Conservation (phyloP, 2,329 filamentous ascomycete genomes). For the Curvularia eragrostidis region DNA sequence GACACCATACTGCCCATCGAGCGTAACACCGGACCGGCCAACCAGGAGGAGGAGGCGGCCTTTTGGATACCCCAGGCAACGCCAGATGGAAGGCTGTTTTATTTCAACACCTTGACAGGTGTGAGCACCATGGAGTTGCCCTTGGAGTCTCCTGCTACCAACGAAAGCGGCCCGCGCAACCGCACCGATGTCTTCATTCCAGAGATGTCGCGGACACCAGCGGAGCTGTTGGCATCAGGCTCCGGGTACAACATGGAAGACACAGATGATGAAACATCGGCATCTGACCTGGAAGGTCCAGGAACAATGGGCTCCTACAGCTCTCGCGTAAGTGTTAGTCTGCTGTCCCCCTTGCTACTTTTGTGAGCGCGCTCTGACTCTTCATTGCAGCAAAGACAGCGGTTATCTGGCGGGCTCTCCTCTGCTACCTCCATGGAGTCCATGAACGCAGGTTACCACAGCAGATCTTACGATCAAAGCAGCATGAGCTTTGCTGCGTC, state of each 20-base stretch:
- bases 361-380: constrained; percentile 25
- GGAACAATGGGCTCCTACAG: constrained; percentile 73
- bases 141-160: constrained; percentile 83
- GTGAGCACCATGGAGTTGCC: constrained; percentile 95
- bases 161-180: constrained; percentile 85
- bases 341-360: neutral
- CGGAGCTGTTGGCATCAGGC: constrained; percentile 88
- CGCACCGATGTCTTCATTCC: constrained; percentile 87
- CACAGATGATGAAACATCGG: constrained; percentile 88
- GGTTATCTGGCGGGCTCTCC: constrained; percentile 73
- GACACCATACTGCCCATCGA: constrained; percentile 68
- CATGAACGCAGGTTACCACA: constrained; percentile 72
- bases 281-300: constrained; percentile 79
- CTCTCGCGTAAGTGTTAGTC: constrained; percentile 66
- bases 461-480: constrained; percentile 55
- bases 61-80: constrained; percentile 99
- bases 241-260: constrained; percentile 83
- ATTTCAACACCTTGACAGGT: constrained; percentile 97
- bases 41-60: constrained; percentile 82
- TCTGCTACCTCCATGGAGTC: constrained; percentile 93
- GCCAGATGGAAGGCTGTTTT: constrained; percentile 88
- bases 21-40: constrained; percentile 56
- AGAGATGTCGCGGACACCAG: constrained; percentile 85
- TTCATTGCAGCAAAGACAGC: constrained; percentile 54
- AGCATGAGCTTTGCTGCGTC: constrained; percentile 55